Conservation (phyloP, 257 asterid species). For the Scutellaria minor region DNA sequence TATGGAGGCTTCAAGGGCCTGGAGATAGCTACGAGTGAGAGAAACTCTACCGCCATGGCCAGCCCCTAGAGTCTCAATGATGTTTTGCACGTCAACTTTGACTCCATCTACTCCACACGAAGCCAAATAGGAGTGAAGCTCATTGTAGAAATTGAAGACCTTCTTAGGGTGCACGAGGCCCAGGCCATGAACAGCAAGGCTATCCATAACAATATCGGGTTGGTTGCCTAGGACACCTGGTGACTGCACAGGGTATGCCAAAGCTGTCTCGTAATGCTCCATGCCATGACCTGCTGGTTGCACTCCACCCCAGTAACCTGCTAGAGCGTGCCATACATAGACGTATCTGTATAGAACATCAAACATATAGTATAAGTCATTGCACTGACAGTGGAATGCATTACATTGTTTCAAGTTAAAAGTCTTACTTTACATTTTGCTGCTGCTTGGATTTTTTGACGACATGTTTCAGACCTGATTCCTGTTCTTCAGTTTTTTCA, state of each 20-base stretch:
- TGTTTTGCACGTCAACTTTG: constrained; percentile 95
- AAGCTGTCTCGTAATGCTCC: constrained; percentile 84
- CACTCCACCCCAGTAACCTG: constrained; percentile 96
- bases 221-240: constrained; percentile 93
- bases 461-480: constrained; percentile 70
- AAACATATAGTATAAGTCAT: constrained; percentile 37
- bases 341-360: constrained; percentile 47
- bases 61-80: constrained; percentile 92
- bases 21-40: constrained; percentile 81
- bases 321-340: constrained; percentile 86
- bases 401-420: constrained; percentile 13
- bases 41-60: constrained; percentile 97
- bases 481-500: constrained; percentile 47
- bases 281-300: constrained; percentile 78
- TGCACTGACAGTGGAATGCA: constrained; percentile 4
- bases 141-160: constrained; percentile 85
- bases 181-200: constrained; percentile 86
- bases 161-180: constrained; percentile 90
- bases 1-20: constrained; percentile 91
- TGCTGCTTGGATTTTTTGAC: constrained; percentile 71
- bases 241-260: constrained; percentile 87
- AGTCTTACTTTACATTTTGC: constrained; percentile 68
- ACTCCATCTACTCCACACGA: constrained; percentile 96
- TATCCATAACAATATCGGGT: constrained; percentile 95
- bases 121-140: constrained; percentile 85